Evolutionary conservation across 2,329 filamentous ascomycete genomes (phyloP), one percentile per base, ranked within the genome.

Genomic region (Botrytis elliptica): DNA sequence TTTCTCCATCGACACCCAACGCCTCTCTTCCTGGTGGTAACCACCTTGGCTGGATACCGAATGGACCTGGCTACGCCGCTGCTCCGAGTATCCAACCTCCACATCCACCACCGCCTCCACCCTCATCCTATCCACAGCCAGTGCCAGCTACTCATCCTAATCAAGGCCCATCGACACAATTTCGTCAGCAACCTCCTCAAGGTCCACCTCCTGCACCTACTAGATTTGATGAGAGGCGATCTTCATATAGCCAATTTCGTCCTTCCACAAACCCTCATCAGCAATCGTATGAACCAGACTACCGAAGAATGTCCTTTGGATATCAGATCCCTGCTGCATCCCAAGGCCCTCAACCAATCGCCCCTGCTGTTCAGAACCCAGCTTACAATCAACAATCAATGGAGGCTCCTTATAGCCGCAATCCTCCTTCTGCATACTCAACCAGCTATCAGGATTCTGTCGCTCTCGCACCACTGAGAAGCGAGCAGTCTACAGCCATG

Each of bases 21-120:
- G 36, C 42, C 6, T 79, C 81, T 73, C 67, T 75, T 40, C 74
- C 70, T 67, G 55, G n/a, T 69, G 83, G 42, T 80, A 83, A 69
- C 79, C 77, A 75, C 76, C 80, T 78, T 77, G 33, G 75, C 75
- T 73, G 78, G 74, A 83, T 55, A 10, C 25, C 38, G 7, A 29
- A 38, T 16, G 49, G 49, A 20, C 81, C 36, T 57, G 66, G 66
- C 40, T 68, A 16, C 33, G 38, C 25, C 46, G 44, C 46, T 22
- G 46, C 36, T 42, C 70, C 46, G 18, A 40, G 40, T 68, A 38
- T 44, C 38, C 52, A 57, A 33, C 71, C 52, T 36, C 63, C 38
- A 36, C 63, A 38, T 18, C 62, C 70, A 40, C 62, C 70, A 60
- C 70, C 63, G 40, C 52, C 59, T 62, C 59, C 55, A 14, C 18